Evolutionary conservation across 208 protist species (phyloP).

Genomic region (Leishmania major): DNA sequence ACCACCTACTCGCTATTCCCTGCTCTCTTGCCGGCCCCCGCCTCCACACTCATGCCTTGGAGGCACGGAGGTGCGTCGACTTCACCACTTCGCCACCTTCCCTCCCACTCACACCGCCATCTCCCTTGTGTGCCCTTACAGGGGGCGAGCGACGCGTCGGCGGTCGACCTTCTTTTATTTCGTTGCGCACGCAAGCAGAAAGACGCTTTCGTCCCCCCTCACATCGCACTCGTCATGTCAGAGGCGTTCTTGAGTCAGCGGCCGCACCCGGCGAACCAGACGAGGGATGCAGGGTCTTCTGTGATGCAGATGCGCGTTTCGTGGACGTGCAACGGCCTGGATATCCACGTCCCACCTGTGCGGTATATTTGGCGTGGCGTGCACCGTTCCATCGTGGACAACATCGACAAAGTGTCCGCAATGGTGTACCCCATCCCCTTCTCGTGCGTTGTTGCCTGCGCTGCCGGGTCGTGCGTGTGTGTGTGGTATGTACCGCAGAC

Average conservation of each 20-base stretch:
- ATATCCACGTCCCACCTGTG: slow-evolving; percentile 74
- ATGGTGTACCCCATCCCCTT: slow-evolving; percentile 67
- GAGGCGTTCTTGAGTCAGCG: slow-evolving; percentile 60
- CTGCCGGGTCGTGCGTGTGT: slow-evolving; percentile 47
- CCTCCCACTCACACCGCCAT: neutral
- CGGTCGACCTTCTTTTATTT: neutral
- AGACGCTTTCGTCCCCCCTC: neutral
- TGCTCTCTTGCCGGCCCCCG: neutral
- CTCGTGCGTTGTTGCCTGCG: slow-evolving; percentile 40
- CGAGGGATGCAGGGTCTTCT: slow-evolving; percentile 52
- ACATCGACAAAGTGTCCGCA: slow-evolving; percentile 60
- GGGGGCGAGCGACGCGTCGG: neutral
- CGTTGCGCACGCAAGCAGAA: neutral
- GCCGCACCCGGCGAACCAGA: slow-evolving; percentile 43
- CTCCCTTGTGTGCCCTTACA: neutral
- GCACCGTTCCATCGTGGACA: slow-evolving; percentile 43
- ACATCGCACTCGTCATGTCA: slow-evolving; percentile 37
- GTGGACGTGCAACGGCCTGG: slow-evolving; percentile 52
- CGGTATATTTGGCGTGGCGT: slow-evolving; percentile 53
- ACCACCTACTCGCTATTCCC: neutral
- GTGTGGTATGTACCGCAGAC: slow-evolving; percentile 41
- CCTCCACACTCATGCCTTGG: neutral
- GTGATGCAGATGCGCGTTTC: slow-evolving; percentile 41
- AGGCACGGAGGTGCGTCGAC: neutral
- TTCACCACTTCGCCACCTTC: neutral